A percentile compares a stretch with the other conserved stretches of the same genome.
These are phyloP conservation scores for Phytopythium delawarense DNA, from an alignment of 352 stramenopile species.

Conservation along the genomic window DNA sequence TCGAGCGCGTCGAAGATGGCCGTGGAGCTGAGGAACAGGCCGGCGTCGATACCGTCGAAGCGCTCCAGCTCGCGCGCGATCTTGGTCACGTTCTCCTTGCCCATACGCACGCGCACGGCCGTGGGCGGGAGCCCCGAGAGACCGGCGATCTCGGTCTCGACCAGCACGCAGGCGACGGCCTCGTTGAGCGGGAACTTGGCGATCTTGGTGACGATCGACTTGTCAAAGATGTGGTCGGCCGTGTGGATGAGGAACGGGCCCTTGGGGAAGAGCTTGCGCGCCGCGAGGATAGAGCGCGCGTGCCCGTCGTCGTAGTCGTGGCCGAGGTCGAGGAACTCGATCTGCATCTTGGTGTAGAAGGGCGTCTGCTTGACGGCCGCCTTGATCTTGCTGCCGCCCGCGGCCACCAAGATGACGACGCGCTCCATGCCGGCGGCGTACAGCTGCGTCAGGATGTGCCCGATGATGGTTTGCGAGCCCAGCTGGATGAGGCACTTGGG, in stretches of 20 bases:
- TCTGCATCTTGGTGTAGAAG: conserved; percentile 75
- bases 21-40: conserved; percentile 65
- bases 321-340: conserved; percentile 79
- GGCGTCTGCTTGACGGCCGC: conserved; percentile 57
- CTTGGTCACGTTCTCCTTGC: conserved; percentile 51
- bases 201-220: conserved; percentile 66
- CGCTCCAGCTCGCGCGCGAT: conserved; percentile 48
- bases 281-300: conserved; percentile 66
- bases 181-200: conserved; percentile 53
- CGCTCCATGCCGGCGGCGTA: conserved; percentile 70
- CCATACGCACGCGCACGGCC: conserved; percentile 57
- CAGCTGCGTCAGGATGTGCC: conserved; percentile 74
- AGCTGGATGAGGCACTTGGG: conserved; percentile 78
- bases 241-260: conserved; percentile 82
- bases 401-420: conserved; percentile 74
- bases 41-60: conserved; percentile 69
- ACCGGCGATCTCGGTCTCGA: conserved; percentile 65
- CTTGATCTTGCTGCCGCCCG: conserved; percentile 54
- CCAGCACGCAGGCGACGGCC: conserved; percentile 61
- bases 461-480: conserved; percentile 68
- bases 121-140: conserved; percentile 56
- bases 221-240: conserved; percentile 84
- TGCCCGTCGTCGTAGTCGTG: conserved; percentile 61
- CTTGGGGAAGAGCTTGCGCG: conserved; percentile 56
- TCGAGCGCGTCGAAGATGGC: conserved; percentile 68